phyloP scores from a whole-genome alignment of 768 basidiomycete genomes.

The Favolaschia claudopus region DNA sequence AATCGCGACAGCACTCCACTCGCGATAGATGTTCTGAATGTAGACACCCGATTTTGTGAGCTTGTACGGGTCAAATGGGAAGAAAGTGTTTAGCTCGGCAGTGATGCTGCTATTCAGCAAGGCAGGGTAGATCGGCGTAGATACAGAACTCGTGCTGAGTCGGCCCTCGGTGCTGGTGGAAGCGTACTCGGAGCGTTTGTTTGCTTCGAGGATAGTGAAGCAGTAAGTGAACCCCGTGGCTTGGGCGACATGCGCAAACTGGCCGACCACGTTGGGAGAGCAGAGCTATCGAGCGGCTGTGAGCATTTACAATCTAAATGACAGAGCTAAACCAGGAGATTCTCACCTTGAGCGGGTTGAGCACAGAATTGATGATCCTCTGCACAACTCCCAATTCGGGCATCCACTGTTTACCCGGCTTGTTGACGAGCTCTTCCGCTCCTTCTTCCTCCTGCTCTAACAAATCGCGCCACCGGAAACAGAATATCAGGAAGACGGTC shows the following conservation, averaged over 20 bases:
- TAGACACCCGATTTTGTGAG: conserved; percentile 80
- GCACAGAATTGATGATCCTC: conserved; percentile 76
- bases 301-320: conserved; percentile 9
- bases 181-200: conserved; percentile 70
- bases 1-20: conserved; percentile 86
- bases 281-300: conserved; percentile 74
- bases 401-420: conserved; percentile 79
- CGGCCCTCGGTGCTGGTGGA: conserved; percentile 33
- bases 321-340: neutral
- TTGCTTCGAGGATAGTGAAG: conserved; percentile 90
- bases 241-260: conserved; percentile 93
- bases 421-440: conserved; percentile 49
- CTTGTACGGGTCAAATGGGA: conserved; percentile 98
- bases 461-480: conserved; percentile 95
- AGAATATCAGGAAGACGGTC: conserved; percentile 95
- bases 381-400: conserved; percentile 79
- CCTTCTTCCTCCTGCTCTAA: conserved; percentile 66
- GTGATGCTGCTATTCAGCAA: conserved; percentile 49
- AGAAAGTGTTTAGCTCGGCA: conserved; percentile 89
- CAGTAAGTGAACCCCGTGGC: conserved; percentile 93
- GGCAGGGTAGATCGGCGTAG: conserved; percentile 30
- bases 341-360: conserved; percentile 89
- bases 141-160: too few relatives aligned
- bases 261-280: conserved; percentile 87
- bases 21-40: conserved; percentile 86